phyloP scores from a whole-genome alignment of 148 eudicot species.

The Camellia granthamiana region DNA sequence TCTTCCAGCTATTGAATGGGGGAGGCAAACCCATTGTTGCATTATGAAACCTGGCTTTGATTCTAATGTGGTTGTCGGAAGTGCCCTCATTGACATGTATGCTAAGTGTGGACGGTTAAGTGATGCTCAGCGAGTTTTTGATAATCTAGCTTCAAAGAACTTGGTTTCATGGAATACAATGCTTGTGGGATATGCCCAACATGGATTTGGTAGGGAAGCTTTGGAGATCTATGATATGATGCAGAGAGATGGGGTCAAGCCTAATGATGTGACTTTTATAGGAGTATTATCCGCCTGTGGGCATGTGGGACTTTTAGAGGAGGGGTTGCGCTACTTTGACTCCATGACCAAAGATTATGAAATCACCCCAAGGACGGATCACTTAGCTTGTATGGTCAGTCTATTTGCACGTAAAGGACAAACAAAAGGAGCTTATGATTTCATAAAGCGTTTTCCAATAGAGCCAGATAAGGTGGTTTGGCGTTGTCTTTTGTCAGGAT shows the following conservation, averaged over 20 bases:
- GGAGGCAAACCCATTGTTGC: slow-evolving; percentile 42
- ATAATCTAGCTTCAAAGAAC: slow-evolving; percentile 32
- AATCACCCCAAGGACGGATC: slow-evolving; percentile 37
- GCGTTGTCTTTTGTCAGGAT: slow-evolving; percentile 46
- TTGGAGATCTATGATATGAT: slow-evolving; percentile 33
- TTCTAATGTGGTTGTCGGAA: slow-evolving; percentile 40
- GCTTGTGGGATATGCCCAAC: slow-evolving; percentile 43
- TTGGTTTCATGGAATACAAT: slow-evolving; percentile 44
- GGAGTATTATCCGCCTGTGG: slow-evolving; percentile 44
- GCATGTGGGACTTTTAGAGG: slow-evolving; percentile 36
- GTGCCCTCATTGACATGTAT: slow-evolving; percentile 48
- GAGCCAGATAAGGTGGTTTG: slow-evolving; percentile 41
- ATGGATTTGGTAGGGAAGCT: slow-evolving; percentile 42
- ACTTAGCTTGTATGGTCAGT: slow-evolving; percentile 38
- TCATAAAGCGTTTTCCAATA: slow-evolving; percentile 20
- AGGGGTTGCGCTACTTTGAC: slow-evolving; percentile 31
- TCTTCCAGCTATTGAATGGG: slow-evolving; percentile 43
- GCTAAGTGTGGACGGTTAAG: slow-evolving; percentile 41
- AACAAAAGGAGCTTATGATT: slow-evolving; percentile 31
- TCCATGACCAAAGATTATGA: slow-evolving; percentile 31
- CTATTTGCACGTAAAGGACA: slow-evolving; percentile 33
- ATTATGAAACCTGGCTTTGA: slow-evolving; percentile 35
- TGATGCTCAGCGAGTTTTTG: slow-evolving; percentile 32
- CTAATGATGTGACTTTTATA: slow-evolving; percentile 35
- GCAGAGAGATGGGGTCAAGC: slow-evolving; percentile 28